Base-by-base conservation (phyloP, 2,329 filamentous ascomycete species). In the Verticillium nubilum region DNA sequence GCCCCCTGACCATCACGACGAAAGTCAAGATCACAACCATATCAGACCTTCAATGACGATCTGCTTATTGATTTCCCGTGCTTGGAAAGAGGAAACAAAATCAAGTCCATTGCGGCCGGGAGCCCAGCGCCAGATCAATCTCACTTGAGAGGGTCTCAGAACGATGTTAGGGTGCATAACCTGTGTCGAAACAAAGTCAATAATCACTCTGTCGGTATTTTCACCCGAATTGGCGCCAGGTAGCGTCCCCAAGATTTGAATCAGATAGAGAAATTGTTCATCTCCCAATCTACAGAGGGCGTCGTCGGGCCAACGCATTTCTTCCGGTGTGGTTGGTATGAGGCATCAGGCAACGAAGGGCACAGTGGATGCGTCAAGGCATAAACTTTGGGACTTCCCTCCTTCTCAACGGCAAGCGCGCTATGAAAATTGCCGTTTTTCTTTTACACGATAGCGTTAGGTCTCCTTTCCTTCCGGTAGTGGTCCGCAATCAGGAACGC, bases 401-500 rank as follows among this genome's bases (percentile, higher is more conserved):
- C 42, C 42, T 50, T 7, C 42, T 10, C 42, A 23, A 2, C 3
- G 19, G 42, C 19, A 23, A 23, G n/a, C 42, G 42, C 19, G 9
- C 42, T 50, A 50, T 50, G 42, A 19, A 50, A 23, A 23, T 19
- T 7, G 19, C n/a, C 42, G 7, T 19, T 1, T 19, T 10, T 50
- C 42, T 7, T n/a, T 50, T 4, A 50, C 35, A 50, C n/a, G 7
- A 47, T 19, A 25, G 64, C 10, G 19, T 42, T 10, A 13, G 64
- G 63, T 47, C 67, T 68, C 25, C 69, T 64, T 60, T 76, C 70
- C 57, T 73, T 70, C 2, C 82, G 77, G 64, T 80, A 95, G 69
- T 93, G 90, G 5, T 92, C 92, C 0, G 95, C 95, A 54, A 99
- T 88, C 68, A 98, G 76, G 73, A 99, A 99, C 0, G 95, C 93